A percentile compares a stretch with the other conserved stretches of the same genome.
Conservation (phyloP, 768 basidiomycete species). For the Leucosporidium creatinivorum region DNA sequence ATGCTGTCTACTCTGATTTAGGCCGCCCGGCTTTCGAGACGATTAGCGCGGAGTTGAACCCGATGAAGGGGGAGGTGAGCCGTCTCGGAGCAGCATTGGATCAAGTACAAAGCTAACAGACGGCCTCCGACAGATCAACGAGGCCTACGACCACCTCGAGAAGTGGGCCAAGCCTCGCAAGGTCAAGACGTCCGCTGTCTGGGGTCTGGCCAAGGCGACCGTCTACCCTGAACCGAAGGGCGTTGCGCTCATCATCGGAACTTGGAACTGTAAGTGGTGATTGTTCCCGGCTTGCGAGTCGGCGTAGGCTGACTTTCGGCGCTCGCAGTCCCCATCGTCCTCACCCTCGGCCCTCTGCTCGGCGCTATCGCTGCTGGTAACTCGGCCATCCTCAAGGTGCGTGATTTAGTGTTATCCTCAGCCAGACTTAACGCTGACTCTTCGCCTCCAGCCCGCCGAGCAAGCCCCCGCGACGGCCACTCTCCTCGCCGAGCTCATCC, state of each 20-base stretch:
- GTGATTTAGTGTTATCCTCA: not conserved
- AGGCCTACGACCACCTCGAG: conserved; percentile 57
- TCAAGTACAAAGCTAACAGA: no score
- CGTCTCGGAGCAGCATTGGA: not conserved
- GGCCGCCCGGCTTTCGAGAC: conserved; percentile 58
- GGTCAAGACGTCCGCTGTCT: not conserved
- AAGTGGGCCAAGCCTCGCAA: conserved; percentile 52
- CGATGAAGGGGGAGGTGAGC: conserved; percentile 47
- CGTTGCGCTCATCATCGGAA: conserved; percentile 36
- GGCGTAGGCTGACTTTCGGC: not conserved
- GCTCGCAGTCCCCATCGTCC: conserved; percentile 35
- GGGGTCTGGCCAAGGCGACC: conserved; percentile 50
- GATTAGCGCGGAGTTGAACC: conserved; percentile 56
- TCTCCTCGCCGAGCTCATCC: conserved; percentile 60
- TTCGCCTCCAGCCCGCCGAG: conserved; percentile 55
- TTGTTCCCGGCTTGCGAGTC: no score
- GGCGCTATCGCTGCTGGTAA: conserved; percentile 76
- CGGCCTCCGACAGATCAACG: conserved; percentile 38
- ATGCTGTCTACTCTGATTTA: conserved; percentile 57
- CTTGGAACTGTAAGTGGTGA: conserved; percentile 35
- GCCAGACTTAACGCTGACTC: not conserved
- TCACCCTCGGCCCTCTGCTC: conserved; percentile 54
- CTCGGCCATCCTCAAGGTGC: conserved; percentile 56
- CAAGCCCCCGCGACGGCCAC: conserved; percentile 52
- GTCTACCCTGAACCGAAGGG: conserved; percentile 66